Evolutionary conservation across 108 stramenopile species (phyloP), one percentile per base, ranked within the genome.

Genomic region (Nannochloropsis salina): DNA sequence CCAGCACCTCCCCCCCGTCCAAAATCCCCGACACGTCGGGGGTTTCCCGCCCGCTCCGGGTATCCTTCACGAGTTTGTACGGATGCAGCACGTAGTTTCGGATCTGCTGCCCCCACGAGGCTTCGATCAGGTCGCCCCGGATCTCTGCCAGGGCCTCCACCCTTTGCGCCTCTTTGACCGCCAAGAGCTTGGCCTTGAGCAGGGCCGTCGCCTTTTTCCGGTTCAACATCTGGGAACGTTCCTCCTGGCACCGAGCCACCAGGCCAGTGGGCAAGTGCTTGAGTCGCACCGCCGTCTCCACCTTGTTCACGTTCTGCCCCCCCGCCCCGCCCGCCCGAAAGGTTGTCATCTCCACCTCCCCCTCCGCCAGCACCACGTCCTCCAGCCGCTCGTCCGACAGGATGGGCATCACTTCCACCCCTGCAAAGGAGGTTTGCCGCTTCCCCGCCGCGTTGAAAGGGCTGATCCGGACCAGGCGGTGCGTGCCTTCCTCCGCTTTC

Each of bases 11-110:
- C 6, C 83, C 83, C 1, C 88, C 88, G 41, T 89, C 88, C 88
- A 89, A 86, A 21, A 89, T 85, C n/a, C 81, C 85, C 80, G 85
- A 83, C 44, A 83, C 88, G 18, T 89, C 81, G 44, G 42, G 82
- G 20, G 85, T 89, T 51, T 89, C 88, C 45, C 81, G 61, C 22
- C 45, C 85, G 12, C 85, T 86, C 20, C 88, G 82, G 20, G 88
- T 89, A 85, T 89, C 88, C 82, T 99, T 99, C 79, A 98, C 94
- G 91, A 98, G 92, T 88, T 95, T 96, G 92, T 99, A 98, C 41
- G 98, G 98, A 87, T 97, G 96, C 90, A 99, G 87, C 31, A 99
- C 97, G 89, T 98, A 98, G 91, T 96, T 96, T 8, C 98, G 94
- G 84, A 98, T 95, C 90, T 97, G 96, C n/a, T 94, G 93, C 12